Conservation (phyloP, 1,284 basidiomycete species). For the Stygiomarasmius scandens region DNA sequence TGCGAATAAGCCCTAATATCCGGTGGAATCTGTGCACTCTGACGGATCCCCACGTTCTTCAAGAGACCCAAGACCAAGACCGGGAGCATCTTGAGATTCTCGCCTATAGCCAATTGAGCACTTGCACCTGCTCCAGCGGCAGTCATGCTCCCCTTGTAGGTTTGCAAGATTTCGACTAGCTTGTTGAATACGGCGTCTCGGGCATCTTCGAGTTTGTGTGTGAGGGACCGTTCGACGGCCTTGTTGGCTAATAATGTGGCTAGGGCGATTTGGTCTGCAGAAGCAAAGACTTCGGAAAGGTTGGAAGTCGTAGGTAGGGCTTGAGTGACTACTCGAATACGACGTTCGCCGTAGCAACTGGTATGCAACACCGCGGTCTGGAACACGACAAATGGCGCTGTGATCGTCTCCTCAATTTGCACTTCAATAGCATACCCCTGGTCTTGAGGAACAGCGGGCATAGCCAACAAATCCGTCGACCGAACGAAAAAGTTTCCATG, state of each 20-base stretch:
- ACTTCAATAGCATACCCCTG: slow-evolving; percentile 98
- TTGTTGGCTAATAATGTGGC: slow-evolving; percentile 93
- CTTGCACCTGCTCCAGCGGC: slow-evolving; percentile 90
- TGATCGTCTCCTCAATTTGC: slow-evolving; percentile 96
- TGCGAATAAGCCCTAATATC: slow-evolving; percentile 97
- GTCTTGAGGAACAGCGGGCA: slow-evolving; percentile 96
- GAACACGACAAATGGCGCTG: slow-evolving; percentile 91
- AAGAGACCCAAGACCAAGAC: slow-evolving; percentile 87
- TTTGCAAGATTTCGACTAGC: slow-evolving; percentile 86
- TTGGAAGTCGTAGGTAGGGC: slow-evolving; percentile 93
- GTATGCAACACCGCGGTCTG: slow-evolving; percentile 97
- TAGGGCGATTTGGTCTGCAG: slow-evolving; percentile 93
- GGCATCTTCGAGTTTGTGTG: slow-evolving; percentile 92
- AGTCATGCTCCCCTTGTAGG: slow-evolving; percentile 98
- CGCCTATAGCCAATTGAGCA: slow-evolving; percentile 90
- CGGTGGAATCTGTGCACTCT: slow-evolving; percentile 94
- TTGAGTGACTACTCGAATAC: slow-evolving; percentile 94
- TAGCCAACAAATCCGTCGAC: slow-evolving; percentile 94
- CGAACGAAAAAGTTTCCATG: slow-evolving; percentile 99
- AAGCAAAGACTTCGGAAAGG: slow-evolving; percentile 93
- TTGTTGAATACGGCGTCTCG: slow-evolving; percentile 91
- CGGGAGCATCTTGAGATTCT: slow-evolving; percentile 94
- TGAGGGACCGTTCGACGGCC: slow-evolving; percentile 91
- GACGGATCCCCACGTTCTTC: slow-evolving; percentile 95
- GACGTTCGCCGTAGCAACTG: slow-evolving; percentile 93